A percentile compares a stretch with the other conserved stretches of the same genome.
Evolutionary conservation across 2,329 filamentous ascomycete genomes (phyloP).

Genomic region (Pseudogymnoascus sp.): DNA sequence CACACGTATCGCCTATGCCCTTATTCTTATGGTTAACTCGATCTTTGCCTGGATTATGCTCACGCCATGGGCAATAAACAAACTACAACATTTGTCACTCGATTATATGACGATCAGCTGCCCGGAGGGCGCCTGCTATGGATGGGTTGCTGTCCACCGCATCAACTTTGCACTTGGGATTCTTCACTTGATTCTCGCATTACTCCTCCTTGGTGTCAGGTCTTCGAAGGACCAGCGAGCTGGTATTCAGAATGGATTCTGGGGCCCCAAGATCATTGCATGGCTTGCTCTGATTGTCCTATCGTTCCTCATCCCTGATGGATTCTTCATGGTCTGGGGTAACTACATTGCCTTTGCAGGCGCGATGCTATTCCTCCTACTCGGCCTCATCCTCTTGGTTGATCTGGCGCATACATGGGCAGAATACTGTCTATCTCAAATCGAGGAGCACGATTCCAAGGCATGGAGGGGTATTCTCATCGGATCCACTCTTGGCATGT

Average conservation of each 20-base stretch:
- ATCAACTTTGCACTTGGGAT: constrained; percentile 96
- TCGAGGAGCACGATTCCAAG: constrained; percentile 78
- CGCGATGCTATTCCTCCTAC: constrained; percentile 86
- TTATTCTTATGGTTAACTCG: constrained; percentile 92
- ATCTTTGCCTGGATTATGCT: constrained; percentile 99
- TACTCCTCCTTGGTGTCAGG: constrained; percentile 77
- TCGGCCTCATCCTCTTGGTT: constrained; percentile 85
- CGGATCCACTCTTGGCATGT: constrained; percentile 90
- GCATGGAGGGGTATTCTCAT: constrained; percentile 83
- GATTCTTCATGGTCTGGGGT: constrained; percentile 91
- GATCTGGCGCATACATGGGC: constrained; percentile 96
- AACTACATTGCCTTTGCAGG: constrained; percentile 85
- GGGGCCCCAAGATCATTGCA: constrained; percentile 88
- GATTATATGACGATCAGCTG: constrained; percentile 96
- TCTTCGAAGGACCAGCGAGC: constrained; percentile 83
- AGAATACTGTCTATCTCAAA: constrained; percentile 89
- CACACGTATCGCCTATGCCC: constrained; percentile 91
- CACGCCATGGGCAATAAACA: constrained; percentile 96
- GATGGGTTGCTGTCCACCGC: constrained; percentile 91
- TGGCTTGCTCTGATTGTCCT: constrained; percentile 83
- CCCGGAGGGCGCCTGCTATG: constrained; percentile 82
- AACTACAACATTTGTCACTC: constrained; percentile 81
- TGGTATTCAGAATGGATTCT: constrained; percentile 93
- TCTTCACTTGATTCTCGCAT: constrained; percentile 81
- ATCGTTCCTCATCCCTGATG: constrained; percentile 91